A percentile compares a stretch with the other conserved stretches of the same genome.
These are phyloP conservation scores for Fusarium falciforme DNA, from an alignment of 2,329 filamentous ascomycete genomes.

Conservation along the genomic window DNA sequence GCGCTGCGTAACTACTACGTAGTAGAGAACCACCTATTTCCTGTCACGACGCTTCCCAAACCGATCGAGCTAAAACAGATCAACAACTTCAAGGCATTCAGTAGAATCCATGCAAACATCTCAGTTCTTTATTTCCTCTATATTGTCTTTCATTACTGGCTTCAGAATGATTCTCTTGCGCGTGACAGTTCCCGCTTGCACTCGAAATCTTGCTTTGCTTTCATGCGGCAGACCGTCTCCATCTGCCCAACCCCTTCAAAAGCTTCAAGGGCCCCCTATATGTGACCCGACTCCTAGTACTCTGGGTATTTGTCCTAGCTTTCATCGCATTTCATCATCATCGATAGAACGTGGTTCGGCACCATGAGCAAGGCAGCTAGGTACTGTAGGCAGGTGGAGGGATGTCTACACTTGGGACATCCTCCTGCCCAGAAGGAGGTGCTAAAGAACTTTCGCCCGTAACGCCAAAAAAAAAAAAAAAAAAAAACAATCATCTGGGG, in stretches of 20 bases:
- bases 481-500: slow-evolving; percentile 35
- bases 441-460: slow-evolving; percentile 40
- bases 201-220: slow-evolving; percentile 32
- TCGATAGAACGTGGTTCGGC: slow-evolving; percentile 26
- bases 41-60: not conserved
- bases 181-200: slow-evolving; percentile 30
- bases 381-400: slow-evolving; percentile 3
- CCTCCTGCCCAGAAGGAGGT: slow-evolving; percentile 36
- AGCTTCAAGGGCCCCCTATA: slow-evolving; percentile 18
- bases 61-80: not conserved
- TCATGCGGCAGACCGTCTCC: slow-evolving; percentile 14
- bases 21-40: not conserved
- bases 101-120: slow-evolving; percentile 9
- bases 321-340: slow-evolving; percentile 42
- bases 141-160: slow-evolving; percentile 31
- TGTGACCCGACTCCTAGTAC: slow-evolving; percentile 20
- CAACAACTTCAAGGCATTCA: not conserved
- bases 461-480: slow-evolving; percentile 46
- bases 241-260: slow-evolving; percentile 16
- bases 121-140: slow-evolving; percentile 38
- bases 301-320: slow-evolving; percentile 32
- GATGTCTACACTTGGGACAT: slow-evolving; percentile 7
- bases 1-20: not conserved
- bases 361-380: slow-evolving; percentile 21
- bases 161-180: slow-evolving; percentile 17